Evolutionary conservation across 2,329 filamentous ascomycete genomes (phyloP).

Genomic region (Penicillium olsonii): DNA sequence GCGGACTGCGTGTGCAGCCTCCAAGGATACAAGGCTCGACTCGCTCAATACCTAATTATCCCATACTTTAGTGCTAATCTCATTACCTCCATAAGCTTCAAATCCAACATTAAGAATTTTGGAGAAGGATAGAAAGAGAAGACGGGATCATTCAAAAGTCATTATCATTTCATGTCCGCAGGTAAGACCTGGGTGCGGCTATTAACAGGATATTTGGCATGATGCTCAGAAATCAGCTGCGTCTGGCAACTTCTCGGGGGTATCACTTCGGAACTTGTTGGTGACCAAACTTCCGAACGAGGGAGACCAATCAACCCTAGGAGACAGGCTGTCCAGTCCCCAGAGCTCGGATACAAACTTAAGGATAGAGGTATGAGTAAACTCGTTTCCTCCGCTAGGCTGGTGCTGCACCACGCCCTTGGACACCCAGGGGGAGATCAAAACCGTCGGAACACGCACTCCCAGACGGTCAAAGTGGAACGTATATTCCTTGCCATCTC

Average conservation of each 20-base stretch:
- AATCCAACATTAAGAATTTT: no score
- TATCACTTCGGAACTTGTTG: constrained; percentile 26
- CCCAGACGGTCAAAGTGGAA: constrained; percentile 36
- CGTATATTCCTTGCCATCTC: constrained; percentile 30
- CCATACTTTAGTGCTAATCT: no score
- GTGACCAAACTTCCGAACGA: constrained; percentile 39
- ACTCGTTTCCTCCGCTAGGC: constrained; percentile 41
- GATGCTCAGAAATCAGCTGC: constrained; percentile 24
- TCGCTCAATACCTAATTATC: not conserved
- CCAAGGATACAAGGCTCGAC: no score
- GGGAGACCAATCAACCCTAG: constrained; percentile 40
- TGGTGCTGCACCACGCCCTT: constrained; percentile 45
- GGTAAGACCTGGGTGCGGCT: not conserved
- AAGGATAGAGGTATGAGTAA: constrained; percentile 49
- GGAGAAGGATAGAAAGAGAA: no score
- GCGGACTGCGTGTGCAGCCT: not conserved
- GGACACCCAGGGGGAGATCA: constrained; percentile 44
- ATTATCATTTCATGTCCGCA: not conserved
- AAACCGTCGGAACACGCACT: constrained; percentile 32
- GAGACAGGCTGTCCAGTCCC: constrained; percentile 42
- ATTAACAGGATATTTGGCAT: not conserved
- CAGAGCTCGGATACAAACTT: constrained; percentile 47
- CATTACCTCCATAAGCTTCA: no score
- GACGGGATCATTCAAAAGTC: no score
- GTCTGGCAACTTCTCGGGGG: constrained; percentile 26